phyloP scores from a whole-genome alignment of 495 filamentous ascomycete genomes.

The Penicillium arizonense region DNA sequence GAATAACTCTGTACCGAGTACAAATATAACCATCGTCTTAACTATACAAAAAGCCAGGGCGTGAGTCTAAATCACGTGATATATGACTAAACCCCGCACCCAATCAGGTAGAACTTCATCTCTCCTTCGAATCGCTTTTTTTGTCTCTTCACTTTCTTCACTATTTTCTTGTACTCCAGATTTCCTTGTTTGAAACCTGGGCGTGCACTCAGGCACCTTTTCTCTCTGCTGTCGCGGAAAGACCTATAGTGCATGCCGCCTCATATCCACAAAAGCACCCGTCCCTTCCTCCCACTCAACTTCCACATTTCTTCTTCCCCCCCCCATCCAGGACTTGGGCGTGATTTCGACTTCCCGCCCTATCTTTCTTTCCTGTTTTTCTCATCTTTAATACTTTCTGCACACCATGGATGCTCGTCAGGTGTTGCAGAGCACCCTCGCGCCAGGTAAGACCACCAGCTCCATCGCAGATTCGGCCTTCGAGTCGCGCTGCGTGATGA shows the following conservation, averaged over 20 bases:
- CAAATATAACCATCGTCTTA: too few relatives aligned
- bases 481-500: too few relatives aligned
- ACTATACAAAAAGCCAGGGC: too few relatives aligned
- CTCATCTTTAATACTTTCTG: slow-evolving; percentile 24
- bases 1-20: too few relatives aligned
- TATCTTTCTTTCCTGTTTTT: slow-evolving; percentile 29
- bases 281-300: slow-evolving; percentile 27
- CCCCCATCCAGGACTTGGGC: too few relatives aligned
- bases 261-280: slow-evolving; percentile 45
- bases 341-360: too few relatives aligned
- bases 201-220: slow-evolving; percentile 29
- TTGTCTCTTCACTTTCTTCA: slow-evolving; percentile 10
- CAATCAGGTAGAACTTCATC: slow-evolving; percentile 27
- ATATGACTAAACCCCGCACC: slow-evolving; percentile 7
- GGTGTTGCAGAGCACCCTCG: slow-evolving; percentile 89
- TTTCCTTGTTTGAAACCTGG: slow-evolving; percentile 9
- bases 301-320: slow-evolving; percentile 8
- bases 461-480: neutral
- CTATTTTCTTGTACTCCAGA: neutral
- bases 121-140: slow-evolving; percentile 19
- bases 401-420: slow-evolving; percentile 72
- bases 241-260: slow-evolving; percentile 38
- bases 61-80: slow-evolving; percentile 1
- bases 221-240: slow-evolving; percentile 28
- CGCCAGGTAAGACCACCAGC: slow-evolving; percentile 64